Percentiles rank a stretch among this genome's conserved stretches.
Conservation (phyloP, 2,329 filamentous ascomycete species). For the Aspergillus hortae region DNA sequence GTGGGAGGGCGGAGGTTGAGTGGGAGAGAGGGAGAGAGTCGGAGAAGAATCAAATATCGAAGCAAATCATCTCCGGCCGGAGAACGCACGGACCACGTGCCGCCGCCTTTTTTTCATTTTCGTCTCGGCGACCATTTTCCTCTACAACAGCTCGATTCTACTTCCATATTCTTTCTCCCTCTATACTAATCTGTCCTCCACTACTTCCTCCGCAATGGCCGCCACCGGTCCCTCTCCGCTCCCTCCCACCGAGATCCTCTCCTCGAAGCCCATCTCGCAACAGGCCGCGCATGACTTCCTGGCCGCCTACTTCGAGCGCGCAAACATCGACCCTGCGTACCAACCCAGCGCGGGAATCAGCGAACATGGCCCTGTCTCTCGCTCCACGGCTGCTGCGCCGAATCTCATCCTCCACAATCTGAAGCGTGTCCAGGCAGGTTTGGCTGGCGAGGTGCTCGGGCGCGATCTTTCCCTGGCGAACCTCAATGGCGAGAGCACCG, state of each 20-base stretch:
- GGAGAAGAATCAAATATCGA: no score
- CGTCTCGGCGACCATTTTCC: background rate
- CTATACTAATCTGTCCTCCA: background rate
- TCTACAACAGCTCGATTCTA: background rate
- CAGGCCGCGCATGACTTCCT: constrained; percentile 41
- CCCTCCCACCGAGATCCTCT: constrained; percentile 36
- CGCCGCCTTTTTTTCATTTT: constrained; percentile 14
- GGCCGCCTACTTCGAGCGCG: constrained; percentile 40
- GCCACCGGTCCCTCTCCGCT: constrained; percentile 31
- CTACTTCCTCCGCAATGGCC: constrained; percentile 29
- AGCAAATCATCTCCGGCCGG: no score
- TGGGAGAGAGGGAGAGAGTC: background rate
- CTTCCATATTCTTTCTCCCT: background rate
- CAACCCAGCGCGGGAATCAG: constrained; percentile 44
- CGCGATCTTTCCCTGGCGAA: constrained; percentile 37
- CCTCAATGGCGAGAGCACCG: constrained; percentile 31
- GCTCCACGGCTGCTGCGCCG: constrained; percentile 37
- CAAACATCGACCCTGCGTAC: constrained; percentile 39
- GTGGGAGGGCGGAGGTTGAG: constrained; percentile 8
- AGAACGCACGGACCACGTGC: constrained; percentile 26
- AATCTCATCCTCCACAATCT: constrained; percentile 44
- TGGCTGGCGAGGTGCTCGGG: constrained; percentile 41
- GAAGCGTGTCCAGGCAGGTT: constrained; percentile 43
- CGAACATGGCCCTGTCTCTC: constrained; percentile 41
- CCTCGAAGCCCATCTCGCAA: constrained; percentile 33